Conservation (phyloP, 2,329 filamentous ascomycete genomes). For the Akanthomyces muscarius region DNA sequence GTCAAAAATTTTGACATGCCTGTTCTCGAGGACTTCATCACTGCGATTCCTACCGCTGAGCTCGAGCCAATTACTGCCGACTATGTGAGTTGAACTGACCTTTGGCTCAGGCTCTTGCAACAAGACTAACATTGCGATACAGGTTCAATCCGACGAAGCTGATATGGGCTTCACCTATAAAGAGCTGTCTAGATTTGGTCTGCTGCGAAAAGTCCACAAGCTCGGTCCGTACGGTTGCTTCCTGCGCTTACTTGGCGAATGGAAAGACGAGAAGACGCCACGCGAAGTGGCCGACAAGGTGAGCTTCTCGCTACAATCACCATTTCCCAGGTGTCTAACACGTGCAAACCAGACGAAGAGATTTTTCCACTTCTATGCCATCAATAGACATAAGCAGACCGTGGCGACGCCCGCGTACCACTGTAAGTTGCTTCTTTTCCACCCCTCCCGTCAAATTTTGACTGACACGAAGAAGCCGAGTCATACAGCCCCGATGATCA, state of each 20-base stretch:
- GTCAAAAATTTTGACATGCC: constrained; percentile 54
- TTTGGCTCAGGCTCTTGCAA: not conserved
- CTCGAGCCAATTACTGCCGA: constrained; percentile 39
- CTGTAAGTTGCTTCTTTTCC: constrained; percentile 21
- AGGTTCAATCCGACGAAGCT: constrained; percentile 37
- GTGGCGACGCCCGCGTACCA: constrained; percentile 55
- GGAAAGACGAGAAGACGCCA: constrained; percentile 31
- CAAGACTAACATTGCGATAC: not conserved
- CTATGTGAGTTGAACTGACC: constrained; percentile 18
- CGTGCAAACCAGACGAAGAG: not conserved
- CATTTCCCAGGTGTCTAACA: not conserved
- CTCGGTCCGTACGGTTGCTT: constrained; percentile 39
- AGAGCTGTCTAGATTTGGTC: constrained; percentile 37
- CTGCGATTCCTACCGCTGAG: constrained; percentile 54
- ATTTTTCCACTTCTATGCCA: constrained; percentile 40
- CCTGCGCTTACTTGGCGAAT: constrained; percentile 36
- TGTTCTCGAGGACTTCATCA: constrained; percentile 60
- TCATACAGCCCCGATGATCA: constrained; percentile 38
- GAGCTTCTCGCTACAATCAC: not conserved
- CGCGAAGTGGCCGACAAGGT: constrained; percentile 42
- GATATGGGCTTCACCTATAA: constrained; percentile 43
- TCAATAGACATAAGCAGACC: constrained; percentile 61
- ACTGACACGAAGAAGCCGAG: constrained; percentile 2
- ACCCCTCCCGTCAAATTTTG: not conserved
- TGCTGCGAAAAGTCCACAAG: constrained; percentile 38